phyloP scores from a whole-genome alignment of 371 early-diverging fungal genomes.

The Mortierella sp. region DNA sequence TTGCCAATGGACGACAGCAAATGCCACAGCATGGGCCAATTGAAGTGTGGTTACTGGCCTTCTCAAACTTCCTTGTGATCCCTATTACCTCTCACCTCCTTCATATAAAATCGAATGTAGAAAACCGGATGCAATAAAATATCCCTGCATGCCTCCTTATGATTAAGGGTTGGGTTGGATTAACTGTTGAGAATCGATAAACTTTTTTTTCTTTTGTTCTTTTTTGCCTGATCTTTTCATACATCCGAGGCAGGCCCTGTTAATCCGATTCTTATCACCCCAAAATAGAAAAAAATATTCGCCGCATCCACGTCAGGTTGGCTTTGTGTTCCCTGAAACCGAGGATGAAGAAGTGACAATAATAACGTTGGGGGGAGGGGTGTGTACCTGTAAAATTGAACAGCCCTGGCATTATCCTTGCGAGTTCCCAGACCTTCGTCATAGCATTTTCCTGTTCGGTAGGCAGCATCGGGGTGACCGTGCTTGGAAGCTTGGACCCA shows the following conservation, averaged over 20 bases:
- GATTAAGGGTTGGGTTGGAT: no score
- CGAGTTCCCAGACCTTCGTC: constrained; percentile 76
- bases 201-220: no score
- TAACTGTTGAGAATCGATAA: no score
- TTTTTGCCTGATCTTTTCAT: no score
- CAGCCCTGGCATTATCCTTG: constrained; percentile 72
- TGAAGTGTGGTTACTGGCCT: no score
- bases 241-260: no score
- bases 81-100: constrained; percentile 6
- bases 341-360: background rate
- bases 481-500: constrained; percentile 79
- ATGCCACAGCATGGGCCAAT: no score
- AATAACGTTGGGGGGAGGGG: background rate
- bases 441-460: constrained; percentile 78
- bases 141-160: background rate
- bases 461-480: constrained; percentile 78
- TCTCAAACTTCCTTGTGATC: no score
- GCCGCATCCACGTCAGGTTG: background rate
- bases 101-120: constrained; percentile 66
- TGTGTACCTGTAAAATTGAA: constrained; percentile 78
- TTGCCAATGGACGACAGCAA: no score
- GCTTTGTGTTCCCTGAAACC: background rate
- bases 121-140: background rate
- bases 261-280: no score
- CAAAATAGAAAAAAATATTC: background rate